Base-by-base conservation (phyloP, 208 protist genomes). In the Leishmania amazonensis region DNA sequence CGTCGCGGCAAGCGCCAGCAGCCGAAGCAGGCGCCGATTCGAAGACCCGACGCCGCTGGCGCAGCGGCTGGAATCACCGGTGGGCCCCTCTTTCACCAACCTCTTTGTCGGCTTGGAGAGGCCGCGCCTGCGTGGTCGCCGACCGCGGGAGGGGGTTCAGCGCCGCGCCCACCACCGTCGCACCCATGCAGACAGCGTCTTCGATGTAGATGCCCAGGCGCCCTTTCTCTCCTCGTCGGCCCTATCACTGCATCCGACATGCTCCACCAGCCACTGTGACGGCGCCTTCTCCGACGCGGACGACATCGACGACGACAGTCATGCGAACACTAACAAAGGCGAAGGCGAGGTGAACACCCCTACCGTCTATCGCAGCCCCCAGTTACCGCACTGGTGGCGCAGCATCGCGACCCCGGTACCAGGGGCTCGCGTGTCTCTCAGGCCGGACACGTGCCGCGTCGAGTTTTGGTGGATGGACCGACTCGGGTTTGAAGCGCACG, bases 401-500 rank as follows among this genome's bases (percentile, higher is more conserved):
- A 79, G 81, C 78, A 79, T 85, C 57, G 73, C 82, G 51, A 76
- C 81, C 9, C 81, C 85, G 47, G 54, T 53, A 21, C 42, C 73
- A 13, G 85, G 85, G 38, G 78, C 74, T 15, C 68, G 40, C n/a
- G 85, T 88, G 28, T 57, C 42, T 15, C 81, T 88, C 2, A 49
- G 77, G 0, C 76, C 81, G 31, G 65, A 76, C 78, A 80, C 80
- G 24, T 40, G 71, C 13, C 76, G 68, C 7, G 60, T 79, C n/a
- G 85, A 78, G 71, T 88, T 82, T 31, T 88, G 76, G 78, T 88
- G 85, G 85, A 81, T 88, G 24, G 85, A 88, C 45, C 85, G 79
- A 11, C 81, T 88, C 38, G 85, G 85, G 78, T 67, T 67, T 67
- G 85, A 88, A 75, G 85, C 85, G 0, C 76, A 85, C 49, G 80